phyloP scores from a whole-genome alignment of 2,329 filamentous ascomycete species.

The Akanthomyces dipterigenus region DNA sequence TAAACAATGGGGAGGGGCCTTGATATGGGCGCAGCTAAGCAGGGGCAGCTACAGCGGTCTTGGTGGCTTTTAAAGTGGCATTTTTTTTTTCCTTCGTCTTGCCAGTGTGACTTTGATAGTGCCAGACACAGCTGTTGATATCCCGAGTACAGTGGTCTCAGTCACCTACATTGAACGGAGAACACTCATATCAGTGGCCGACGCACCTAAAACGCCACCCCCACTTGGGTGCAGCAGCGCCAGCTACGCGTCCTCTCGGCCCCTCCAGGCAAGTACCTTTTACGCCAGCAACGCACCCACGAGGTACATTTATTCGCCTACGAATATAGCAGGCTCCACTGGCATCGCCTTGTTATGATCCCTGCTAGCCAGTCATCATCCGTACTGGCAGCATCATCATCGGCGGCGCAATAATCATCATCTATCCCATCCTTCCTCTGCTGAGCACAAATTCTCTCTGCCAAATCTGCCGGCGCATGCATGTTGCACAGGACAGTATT shows the following conservation, averaged over 20 bases:
- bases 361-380: background rate
- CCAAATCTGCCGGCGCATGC: background rate
- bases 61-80: background rate
- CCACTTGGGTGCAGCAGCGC: background rate
- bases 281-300: background rate
- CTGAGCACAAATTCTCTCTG: background rate
- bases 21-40: background rate
- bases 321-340: background rate
- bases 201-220: background rate
- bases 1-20: constrained; percentile 5
- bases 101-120: background rate
- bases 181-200: background rate
- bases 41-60: background rate
- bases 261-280: background rate
- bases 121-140: background rate
- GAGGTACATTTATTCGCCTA: constrained; percentile 1
- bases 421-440: background rate
- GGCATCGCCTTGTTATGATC: constrained; percentile 7
- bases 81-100: background rate
- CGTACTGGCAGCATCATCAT: background rate
- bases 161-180: background rate
- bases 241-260: background rate
- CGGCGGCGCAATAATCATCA: background rate
- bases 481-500: background rate
- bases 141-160: background rate